phyloP scores from a whole-genome alignment of 192 early-diverging fungal species.

The Coemansia sp. region DNA sequence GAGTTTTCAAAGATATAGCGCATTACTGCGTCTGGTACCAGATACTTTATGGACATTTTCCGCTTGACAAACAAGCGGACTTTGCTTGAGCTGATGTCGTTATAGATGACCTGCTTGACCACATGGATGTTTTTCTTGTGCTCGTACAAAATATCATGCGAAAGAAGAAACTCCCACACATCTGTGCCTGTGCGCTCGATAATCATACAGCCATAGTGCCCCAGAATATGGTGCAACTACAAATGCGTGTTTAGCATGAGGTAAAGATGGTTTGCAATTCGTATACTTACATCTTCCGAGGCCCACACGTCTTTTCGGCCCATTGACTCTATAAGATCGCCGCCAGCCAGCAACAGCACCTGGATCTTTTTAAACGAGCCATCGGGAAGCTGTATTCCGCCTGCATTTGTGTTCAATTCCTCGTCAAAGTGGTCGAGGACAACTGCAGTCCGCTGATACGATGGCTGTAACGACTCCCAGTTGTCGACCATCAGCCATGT shows the following conservation, averaged over 20 bases:
- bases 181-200: slow-evolving; percentile 94
- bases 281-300: slow-evolving; percentile 63
- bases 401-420: slow-evolving; percentile 72
- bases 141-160: slow-evolving; percentile 84
- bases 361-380: slow-evolving; percentile 58
- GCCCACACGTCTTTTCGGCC: slow-evolving; percentile 87
- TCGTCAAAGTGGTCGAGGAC: slow-evolving; percentile 95
- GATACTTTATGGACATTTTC: slow-evolving; percentile 91
- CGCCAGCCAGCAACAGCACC: slow-evolving; percentile 92
- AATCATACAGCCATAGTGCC: slow-evolving; percentile 88
- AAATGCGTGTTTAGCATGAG: not conserved
- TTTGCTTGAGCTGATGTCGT: slow-evolving; percentile 97
- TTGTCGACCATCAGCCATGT: slow-evolving; percentile 96
- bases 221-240: slow-evolving; percentile 82
- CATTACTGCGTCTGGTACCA: slow-evolving; percentile 88
- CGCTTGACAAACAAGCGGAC: slow-evolving; percentile 92
- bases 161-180: slow-evolving; percentile 87
- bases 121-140: slow-evolving; percentile 88
- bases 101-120: slow-evolving; percentile 95
- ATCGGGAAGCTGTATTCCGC: slow-evolving; percentile 62
- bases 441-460: slow-evolving; percentile 80
- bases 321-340: slow-evolving; percentile 96
- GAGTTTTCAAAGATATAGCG: slow-evolving; percentile 79
- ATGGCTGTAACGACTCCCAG: slow-evolving; percentile 83
- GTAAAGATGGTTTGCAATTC: not conserved